Evolutionary conservation across 345 rosid species (phyloP).

Genomic region (Euclidium syriacum): DNA sequence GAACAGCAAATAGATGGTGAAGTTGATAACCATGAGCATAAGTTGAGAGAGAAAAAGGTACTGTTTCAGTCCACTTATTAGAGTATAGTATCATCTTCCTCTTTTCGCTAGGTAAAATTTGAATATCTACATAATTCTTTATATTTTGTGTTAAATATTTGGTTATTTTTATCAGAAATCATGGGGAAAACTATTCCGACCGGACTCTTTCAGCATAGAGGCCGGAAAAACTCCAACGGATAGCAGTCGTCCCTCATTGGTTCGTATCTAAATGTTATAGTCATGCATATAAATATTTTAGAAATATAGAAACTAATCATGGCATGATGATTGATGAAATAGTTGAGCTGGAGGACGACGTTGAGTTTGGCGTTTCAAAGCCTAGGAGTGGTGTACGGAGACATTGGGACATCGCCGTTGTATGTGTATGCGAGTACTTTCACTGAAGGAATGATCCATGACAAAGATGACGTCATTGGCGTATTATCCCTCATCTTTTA

Average conservation of each 20-base stretch:
- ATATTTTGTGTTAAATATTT: neutral
- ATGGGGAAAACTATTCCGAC: conserved; percentile 65
- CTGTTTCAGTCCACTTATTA: neutral
- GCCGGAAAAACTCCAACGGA: conserved; percentile 46
- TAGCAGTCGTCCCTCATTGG: conserved; percentile 27
- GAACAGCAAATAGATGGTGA: conserved; percentile 14
- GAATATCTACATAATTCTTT: too few relatives aligned
- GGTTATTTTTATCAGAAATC: conserved; percentile 31
- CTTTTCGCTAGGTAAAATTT: too few relatives aligned
- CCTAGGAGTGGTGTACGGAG: conserved; percentile 70
- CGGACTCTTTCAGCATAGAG: conserved; percentile 70
- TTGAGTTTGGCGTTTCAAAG: conserved; percentile 66
- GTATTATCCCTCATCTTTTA: conserved; percentile 70
- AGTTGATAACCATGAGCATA: conserved; percentile 11
- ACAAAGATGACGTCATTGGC: conserved; percentile 48
- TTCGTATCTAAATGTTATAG: neutral
- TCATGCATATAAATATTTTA: too few relatives aligned
- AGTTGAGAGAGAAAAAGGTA: conserved; percentile 24
- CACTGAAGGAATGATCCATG: conserved; percentile 32
- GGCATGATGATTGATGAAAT: neutral
- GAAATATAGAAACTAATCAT: too few relatives aligned
- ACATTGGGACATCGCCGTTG: conserved; percentile 77
- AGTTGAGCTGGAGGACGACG: conserved; percentile 49
- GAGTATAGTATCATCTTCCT: neutral
- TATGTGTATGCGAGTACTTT: conserved; percentile 64